These are phyloP conservation scores for Bruguiera gymnorhiza DNA, from an alignment of 345 rosid species.

Conservation along the genomic window DNA sequence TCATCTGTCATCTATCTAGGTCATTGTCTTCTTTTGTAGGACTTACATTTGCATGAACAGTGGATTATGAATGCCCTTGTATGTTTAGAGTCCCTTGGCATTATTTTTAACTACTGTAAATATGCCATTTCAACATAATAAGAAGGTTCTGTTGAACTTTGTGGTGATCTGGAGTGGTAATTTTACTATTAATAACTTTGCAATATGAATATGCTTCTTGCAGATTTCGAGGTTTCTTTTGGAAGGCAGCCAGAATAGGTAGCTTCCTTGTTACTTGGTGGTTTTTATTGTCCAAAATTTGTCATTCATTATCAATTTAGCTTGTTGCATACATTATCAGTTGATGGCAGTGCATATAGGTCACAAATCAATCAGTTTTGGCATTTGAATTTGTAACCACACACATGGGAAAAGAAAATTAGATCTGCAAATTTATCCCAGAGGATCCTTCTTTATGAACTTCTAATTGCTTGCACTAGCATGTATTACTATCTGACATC, in stretches of 20 bases:
- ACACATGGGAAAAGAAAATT: neutral
- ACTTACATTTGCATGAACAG: too few species aligned
- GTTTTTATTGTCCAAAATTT: neutral
- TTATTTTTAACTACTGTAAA: too few species aligned
- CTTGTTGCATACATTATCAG: too few species aligned
- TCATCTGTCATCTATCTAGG: too few species aligned
- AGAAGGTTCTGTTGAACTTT: neutral
- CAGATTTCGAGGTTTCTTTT: conserved; percentile 93
- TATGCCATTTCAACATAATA: too few species aligned
- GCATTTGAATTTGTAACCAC: neutral
- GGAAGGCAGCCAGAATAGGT: conserved; percentile 99
- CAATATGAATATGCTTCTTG: conserved; percentile 3
- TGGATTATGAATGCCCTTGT: too few species aligned
- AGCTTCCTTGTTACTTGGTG: conserved; percentile 15
- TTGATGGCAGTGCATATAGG: too few species aligned
- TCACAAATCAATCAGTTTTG: too few species aligned
- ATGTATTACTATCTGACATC: conserved; percentile 4
- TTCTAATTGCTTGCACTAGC: conserved; percentile 7
- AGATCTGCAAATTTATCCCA: neutral
- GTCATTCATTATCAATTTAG: too few species aligned
- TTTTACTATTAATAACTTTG: conserved; percentile 6
- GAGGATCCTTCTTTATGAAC: neutral
- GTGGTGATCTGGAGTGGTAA: neutral
- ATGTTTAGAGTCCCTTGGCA: too few species aligned
- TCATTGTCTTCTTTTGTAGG: too few species aligned